Base-by-base conservation (phyloP, 352 stramenopile genomes). In the Pythium brachiatum region DNA sequence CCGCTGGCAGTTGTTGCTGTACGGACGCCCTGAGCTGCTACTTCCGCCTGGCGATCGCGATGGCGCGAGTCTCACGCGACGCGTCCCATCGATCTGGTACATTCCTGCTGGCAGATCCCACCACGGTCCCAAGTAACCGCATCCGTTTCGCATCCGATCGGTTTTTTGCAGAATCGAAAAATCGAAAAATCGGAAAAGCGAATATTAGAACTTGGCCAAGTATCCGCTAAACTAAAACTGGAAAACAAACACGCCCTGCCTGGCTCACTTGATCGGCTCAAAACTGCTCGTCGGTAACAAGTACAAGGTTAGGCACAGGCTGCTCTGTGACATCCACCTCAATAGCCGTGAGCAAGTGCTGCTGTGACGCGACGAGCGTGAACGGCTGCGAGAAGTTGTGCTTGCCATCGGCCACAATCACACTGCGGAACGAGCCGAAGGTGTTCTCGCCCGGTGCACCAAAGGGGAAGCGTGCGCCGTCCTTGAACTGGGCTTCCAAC, bases 341-440 rank as follows among this genome's bases (percentile, higher is more conserved):
- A 44, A 66, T 62, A 20, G 43, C 44, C 12, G 56, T 47, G 32
- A 47, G 18, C 23, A 43, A 59, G 15, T 58, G 27, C 21, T 26
- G 31, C 36, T 61, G 29, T 7, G 34, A 50, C 2, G 44, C 64
- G 12, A 58, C 39, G 32, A 69, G 48, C 31, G 51, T 60, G 48
- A 70, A 70, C 2, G 57, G 57, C 36, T 66, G 31, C 6, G 53
- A 57, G 43, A 69, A 69, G 26, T 57, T 57, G 51, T 59, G 57
- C 47, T 53, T 50, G 31, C 25, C 44, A n/a, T 65, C 46, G 15
- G 51, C 29, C 7, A 62, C 48, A 16, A 70, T 32, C 27, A 62
- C 51, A 25, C 25, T 52, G 51, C 57, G 64, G 64, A 61, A 70
- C 57, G 64, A 70, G 57, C 64, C 64, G 16, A 53, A 57, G 27